Conservation (phyloP, 1,284 basidiomycete species). For the Trametes hirsuta region DNA sequence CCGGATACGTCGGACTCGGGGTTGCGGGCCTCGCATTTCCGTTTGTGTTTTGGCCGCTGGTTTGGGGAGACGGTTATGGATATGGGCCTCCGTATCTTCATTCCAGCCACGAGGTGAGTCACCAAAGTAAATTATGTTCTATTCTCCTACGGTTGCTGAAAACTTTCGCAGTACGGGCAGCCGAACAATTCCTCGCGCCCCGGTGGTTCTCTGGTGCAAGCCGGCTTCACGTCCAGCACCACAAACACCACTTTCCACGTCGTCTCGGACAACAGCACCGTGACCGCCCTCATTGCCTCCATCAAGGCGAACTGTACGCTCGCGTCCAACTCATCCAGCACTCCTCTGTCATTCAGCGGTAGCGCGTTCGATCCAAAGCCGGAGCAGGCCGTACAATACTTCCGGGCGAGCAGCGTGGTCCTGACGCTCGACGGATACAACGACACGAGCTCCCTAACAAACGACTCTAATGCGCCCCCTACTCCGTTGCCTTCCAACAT, state of each 20-base stretch:
- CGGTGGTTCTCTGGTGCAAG: constrained; percentile 57
- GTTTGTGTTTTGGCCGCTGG: constrained; percentile 62
- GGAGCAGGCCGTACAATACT: constrained; percentile 61
- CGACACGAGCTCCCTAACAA: constrained; percentile 48
- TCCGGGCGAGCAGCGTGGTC: constrained; percentile 57
- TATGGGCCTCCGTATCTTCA: constrained; percentile 48
- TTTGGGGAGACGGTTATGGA: constrained; percentile 47
- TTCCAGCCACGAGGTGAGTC: constrained; percentile 39
- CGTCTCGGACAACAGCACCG: constrained; percentile 60
- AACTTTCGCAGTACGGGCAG: constrained; percentile 52
- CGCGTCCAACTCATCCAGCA: constrained; percentile 31
- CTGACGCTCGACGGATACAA: constrained; percentile 69
- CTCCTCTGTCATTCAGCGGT: constrained; percentile 38
- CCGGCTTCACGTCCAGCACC: constrained; percentile 51
- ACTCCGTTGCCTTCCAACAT: constrained; percentile 50
- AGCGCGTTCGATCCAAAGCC: constrained; percentile 43
- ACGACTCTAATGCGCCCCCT: constrained; percentile 46
- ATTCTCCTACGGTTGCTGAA: background rate
- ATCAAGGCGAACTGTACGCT: constrained; percentile 51
- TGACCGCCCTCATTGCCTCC: constrained; percentile 49
- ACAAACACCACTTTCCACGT: constrained; percentile 56
- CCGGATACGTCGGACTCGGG: constrained; percentile 44
- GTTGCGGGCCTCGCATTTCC: constrained; percentile 53
- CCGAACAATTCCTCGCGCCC: constrained; percentile 57
- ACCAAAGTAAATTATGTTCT: background rate